Conservation (phyloP, 2,329 filamentous ascomycete species). For the Aaosphaeria arxii region DNA sequence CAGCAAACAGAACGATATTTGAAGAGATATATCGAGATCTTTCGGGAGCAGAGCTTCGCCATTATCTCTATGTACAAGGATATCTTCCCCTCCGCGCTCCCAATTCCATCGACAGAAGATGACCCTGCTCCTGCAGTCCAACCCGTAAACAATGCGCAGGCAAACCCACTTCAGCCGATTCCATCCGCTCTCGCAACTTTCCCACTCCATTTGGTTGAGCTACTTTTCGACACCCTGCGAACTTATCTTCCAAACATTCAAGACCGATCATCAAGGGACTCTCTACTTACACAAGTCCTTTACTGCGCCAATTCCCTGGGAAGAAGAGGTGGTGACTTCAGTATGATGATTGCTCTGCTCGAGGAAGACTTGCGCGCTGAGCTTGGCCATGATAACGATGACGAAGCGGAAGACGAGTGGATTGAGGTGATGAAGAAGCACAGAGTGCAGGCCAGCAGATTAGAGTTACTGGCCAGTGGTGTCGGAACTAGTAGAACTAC, state of each 20-base stretch:
- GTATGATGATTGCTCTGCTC: conserved; percentile 72
- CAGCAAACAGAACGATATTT: conserved; percentile 93
- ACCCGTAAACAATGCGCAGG: conserved; percentile 9
- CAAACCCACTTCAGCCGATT: conserved; percentile 50
- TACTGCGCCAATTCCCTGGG: conserved; percentile 92
- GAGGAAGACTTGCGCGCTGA: conserved; percentile 45
- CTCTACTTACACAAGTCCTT: conserved; percentile 84
- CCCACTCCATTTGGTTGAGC: conserved; percentile 75
- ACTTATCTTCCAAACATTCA: conserved; percentile 77
- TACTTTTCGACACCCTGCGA: conserved; percentile 74
- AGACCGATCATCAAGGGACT: conserved; percentile 78
- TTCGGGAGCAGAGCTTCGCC: conserved; percentile 93
- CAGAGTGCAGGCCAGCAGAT: conserved; percentile 73
- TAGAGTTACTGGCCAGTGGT: conserved; percentile 56
- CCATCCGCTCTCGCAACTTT: conserved; percentile 81
- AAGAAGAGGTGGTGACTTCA: conserved; percentile 87
- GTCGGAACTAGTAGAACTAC: conserved; percentile 33
- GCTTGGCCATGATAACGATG: conserved; percentile 35
- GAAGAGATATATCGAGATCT: conserved; percentile 95
- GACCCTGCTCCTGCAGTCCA: conserved; percentile 20
- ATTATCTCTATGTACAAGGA: conserved; percentile 93
- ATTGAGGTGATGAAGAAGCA: conserved; percentile 87
- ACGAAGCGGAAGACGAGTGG: conserved; percentile 63
- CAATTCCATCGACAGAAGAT: conserved; percentile 29
- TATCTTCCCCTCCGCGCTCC: conserved; percentile 68